Conservation (phyloP, 2,329 filamentous ascomycete genomes). For the Colletotrichum melonis region DNA sequence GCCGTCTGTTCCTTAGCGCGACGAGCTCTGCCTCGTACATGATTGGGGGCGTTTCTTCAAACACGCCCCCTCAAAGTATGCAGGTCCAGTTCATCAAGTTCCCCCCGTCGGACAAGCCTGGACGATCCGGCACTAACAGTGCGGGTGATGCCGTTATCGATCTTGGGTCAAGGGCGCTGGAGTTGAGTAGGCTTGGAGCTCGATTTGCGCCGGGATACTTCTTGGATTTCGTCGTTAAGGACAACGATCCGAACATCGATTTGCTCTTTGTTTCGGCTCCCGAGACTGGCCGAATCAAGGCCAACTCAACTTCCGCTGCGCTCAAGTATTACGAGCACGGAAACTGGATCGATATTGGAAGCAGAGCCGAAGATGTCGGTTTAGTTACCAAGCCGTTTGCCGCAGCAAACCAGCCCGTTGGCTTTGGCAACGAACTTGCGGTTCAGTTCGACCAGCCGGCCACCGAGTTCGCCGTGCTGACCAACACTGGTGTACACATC, state of each 20-base stretch:
- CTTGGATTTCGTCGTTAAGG: conserved; percentile 80
- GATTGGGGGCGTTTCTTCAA: conserved; percentile 68
- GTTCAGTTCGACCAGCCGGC: conserved; percentile 91
- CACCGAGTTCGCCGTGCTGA: conserved; percentile 89
- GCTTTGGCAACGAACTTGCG: conserved; percentile 94
- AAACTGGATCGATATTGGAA: conserved; percentile 80
- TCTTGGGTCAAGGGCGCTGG: conserved; percentile 60
- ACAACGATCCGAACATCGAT: conserved; percentile 70
- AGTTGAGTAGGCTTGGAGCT: conserved; percentile 62
- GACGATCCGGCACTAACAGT: conserved; percentile 40
- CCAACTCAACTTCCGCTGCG: conserved; percentile 62
- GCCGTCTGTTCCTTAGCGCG: conserved; percentile 90
- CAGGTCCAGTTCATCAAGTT: conserved; percentile 98
- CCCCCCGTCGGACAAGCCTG: conserved; percentile 70
- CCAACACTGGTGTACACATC: conserved; percentile 89
- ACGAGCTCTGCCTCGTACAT: conserved; percentile 80
- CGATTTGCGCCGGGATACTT: conserved; percentile 91
- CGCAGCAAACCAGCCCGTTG: conserved; percentile 74
- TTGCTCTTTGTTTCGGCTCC: conserved; percentile 86
- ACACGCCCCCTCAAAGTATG: conserved; percentile 92
- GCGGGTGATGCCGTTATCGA: conserved; percentile 55
- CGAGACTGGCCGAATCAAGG: conserved; percentile 86
- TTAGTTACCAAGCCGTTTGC: conserved; percentile 79
- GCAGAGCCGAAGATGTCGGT: conserved; percentile 82
- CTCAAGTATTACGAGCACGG: conserved; percentile 81